A percentile compares a stretch with the other conserved stretches of the same genome.
phyloP scores from a whole-genome alignment of 805 yeast species.

The Wickerhamiella sorbophila region DNA sequence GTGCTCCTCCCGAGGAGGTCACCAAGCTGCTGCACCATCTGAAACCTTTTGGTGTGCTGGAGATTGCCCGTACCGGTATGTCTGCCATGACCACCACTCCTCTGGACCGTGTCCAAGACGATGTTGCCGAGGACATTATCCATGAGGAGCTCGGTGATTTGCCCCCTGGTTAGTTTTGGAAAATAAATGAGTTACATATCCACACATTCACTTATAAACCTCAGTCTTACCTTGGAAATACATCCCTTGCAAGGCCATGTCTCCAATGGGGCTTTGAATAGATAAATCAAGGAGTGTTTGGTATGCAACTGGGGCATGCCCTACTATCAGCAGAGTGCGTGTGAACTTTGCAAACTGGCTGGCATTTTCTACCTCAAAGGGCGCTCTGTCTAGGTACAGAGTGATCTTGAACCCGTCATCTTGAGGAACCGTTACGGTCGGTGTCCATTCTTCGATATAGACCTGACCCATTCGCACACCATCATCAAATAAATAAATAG shows the following conservation, averaged over 20 bases:
- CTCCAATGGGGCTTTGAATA: conserved; percentile 24
- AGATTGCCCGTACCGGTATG: conserved; percentile 95
- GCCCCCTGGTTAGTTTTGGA: conserved; percentile 73
- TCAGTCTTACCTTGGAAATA: conserved; percentile 17
- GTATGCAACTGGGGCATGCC: conserved; percentile 28
- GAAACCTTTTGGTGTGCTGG: conserved; percentile 93
- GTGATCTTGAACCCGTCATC: conserved; percentile 25
- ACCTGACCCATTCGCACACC: conserved; percentile 32
- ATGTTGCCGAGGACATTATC: conserved; percentile 31
- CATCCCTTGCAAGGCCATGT: conserved; percentile 16
- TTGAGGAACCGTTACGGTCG: conserved; percentile 23
- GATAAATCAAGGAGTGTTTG: conserved; percentile 28
- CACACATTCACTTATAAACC: conserved; percentile 1
- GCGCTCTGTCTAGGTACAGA: conserved; percentile 31
- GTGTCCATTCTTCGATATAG: conserved; percentile 33
- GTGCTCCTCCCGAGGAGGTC: conserved; percentile 86
- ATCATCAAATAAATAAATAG: conserved; percentile 29
- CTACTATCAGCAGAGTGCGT: conserved; percentile 30
- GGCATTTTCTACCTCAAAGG: conserved; percentile 31
- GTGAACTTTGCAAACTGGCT: conserved; percentile 31
- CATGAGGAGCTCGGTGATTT: conserved; percentile 58
- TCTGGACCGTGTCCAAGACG: conserved; percentile 40
- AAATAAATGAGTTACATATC: no score
- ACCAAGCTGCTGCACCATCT: conserved; percentile 74
- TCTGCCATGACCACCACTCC: conserved; percentile 98